Conservation (phyloP, 164 flowering plant species). For the Nymphaea thermarum region DNA sequence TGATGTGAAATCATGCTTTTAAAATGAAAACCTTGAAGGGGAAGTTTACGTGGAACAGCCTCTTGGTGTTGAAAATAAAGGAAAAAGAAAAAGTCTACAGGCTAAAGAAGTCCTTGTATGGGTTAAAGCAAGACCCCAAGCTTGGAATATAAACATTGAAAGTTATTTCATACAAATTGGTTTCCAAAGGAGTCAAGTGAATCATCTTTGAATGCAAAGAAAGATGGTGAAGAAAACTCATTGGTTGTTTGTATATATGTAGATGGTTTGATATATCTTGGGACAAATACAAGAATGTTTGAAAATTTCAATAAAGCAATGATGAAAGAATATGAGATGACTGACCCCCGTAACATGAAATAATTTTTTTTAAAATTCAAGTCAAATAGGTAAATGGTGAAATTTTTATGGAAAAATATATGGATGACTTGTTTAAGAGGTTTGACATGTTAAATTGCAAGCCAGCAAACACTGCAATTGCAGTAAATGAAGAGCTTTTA, state of each 20-base stretch:
- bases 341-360: not conserved
- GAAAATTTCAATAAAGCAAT: not conserved
- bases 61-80: not conserved
- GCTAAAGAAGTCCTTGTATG: not conserved
- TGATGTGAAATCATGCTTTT: not conserved
- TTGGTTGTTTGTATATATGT: not conserved
- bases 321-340: not conserved
- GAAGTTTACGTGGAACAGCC: not conserved
- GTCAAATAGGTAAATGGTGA: not conserved
- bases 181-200: not conserved
- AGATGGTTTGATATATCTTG: not conserved
- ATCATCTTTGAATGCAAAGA: not conserved
- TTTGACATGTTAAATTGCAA: conserved; percentile 9
- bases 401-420: conserved; percentile 7
- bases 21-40: not conserved
- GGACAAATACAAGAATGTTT: not conserved
- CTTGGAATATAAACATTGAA: not conserved
- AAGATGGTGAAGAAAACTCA: not conserved
- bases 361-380: not conserved
- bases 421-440: conserved; percentile 6
- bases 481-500: conserved; percentile 3
- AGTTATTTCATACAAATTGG: not conserved
- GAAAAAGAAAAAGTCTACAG: not conserved
- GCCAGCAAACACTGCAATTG: conserved; percentile 3
- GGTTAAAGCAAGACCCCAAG: not conserved